Base-by-base conservation (phyloP, 2,329 filamentous ascomycete genomes). In the Gnomoniopsis smithogilvyi region DNA sequence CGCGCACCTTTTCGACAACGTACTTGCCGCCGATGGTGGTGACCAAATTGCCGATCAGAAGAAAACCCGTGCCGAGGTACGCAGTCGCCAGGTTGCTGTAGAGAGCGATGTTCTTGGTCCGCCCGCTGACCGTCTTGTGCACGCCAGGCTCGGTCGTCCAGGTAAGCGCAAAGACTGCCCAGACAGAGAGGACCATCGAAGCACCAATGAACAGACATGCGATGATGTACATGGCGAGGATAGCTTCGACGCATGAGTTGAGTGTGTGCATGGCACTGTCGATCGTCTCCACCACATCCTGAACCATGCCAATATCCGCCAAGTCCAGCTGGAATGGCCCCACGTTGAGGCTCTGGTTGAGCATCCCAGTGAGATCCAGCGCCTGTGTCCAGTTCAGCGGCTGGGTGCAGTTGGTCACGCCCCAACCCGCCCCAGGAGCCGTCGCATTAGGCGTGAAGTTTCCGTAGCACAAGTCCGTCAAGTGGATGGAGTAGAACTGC, bases 41-140 rank as follows among this genome's bases (percentile, higher is more conserved):
- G 62, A 80, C 62, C 34, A 79, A 71, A 64, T 75, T 79, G n/a
- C 72, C 75, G 48, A 78, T 66, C 17, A 74, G 64, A 14, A 80
- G 72, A 12, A 69, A 62, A 3, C 77, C 56, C 2, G 72, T 66
- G 4, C 72, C 76, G 3, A 77, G 67, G 0, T 67, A 56, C 2
- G 76, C 67, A 17, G 78, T 53, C 22, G 67, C 64, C 3, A 76
- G 61, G 68, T 82, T 82, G 56, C 65, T 61, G 52, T 54, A 54
- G 26, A 54, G 26, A 21, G 52, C 52, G 26, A 47, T 14, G 41
- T 47, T 19, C 52, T 54, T 54, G 24, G 43, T 54, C 11, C 52
- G 52, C 6, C 45, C 10, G 33, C 75, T 63, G 58, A 69, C 58
- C 17, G 67, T 62, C 60, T n/a, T 59, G 56, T 38, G 6, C 6